phyloP scores from a whole-genome alignment of 2,329 filamentous ascomycete genomes.

The Calonectria pseudoreteaudii region DNA sequence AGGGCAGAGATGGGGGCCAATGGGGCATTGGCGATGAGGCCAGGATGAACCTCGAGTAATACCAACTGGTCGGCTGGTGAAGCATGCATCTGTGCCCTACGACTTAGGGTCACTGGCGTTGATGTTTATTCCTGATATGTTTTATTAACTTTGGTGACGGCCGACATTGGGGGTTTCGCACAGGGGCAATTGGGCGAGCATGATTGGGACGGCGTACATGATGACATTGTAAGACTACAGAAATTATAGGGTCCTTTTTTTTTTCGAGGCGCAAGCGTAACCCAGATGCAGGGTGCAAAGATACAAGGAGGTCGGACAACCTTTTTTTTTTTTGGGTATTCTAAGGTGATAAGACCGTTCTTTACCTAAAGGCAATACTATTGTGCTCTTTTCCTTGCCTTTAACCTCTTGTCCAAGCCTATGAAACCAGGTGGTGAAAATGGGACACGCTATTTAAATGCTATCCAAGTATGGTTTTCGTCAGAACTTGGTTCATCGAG shows the following conservation, averaged over 20 bases:
- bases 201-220: conserved; percentile 6
- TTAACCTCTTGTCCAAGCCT: background rate
- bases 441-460: background rate
- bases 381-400: background rate
- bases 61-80: conserved; percentile 1
- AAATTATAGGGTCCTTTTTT: background rate
- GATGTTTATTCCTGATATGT: conserved; percentile 51
- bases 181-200: conserved; percentile 1
- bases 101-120: conserved; percentile 31
- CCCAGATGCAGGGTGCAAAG: background rate
- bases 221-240: conserved; percentile 4
- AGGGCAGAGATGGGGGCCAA: conserved; percentile 66
- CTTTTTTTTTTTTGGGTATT: background rate
- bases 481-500: too few relatives aligned
- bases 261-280: background rate
- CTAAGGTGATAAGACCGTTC: background rate
- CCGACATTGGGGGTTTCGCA: background rate
- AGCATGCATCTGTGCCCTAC: conserved; percentile 10
- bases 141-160: conserved; percentile 6
- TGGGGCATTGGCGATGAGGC: conserved; percentile 89
- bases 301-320: background rate
- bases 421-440: background rate
- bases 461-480: too few relatives aligned
- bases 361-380: background rate
- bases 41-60: conserved; percentile 79